Conservation (phyloP, 495 filamentous ascomycete species). For the Arthonia radiata region DNA sequence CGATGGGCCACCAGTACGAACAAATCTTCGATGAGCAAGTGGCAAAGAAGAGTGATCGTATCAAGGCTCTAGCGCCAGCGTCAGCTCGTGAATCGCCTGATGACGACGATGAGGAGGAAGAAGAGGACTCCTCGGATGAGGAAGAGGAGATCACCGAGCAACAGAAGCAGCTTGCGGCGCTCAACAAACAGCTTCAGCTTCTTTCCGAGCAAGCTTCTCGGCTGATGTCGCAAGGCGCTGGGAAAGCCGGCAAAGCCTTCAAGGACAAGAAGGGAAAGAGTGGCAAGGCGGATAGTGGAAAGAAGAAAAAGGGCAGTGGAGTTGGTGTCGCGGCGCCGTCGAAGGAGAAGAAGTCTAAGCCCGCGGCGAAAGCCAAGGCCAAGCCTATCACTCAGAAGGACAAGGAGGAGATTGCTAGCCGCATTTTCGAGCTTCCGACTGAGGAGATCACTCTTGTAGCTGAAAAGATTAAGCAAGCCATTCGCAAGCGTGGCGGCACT, state of each 20-base stretch:
- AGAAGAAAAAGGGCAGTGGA: slow-evolving; percentile 20
- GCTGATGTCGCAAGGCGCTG: slow-evolving; percentile 13
- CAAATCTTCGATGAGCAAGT: slow-evolving; percentile 49
- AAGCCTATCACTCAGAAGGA: slow-evolving; percentile 39
- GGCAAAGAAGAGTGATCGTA: slow-evolving; percentile 46
- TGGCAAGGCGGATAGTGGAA: slow-evolving; percentile 21
- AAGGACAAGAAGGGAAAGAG: slow-evolving; percentile 22
- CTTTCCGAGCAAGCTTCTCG: slow-evolving; percentile 25
- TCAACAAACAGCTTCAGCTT: slow-evolving; percentile 41
- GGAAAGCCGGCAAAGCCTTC: slow-evolving; percentile 12
- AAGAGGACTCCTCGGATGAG: slow-evolving; percentile 40
- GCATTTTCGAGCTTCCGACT: slow-evolving; percentile 49
- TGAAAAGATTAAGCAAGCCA: slow-evolving; percentile 74
- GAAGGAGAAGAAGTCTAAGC: slow-evolving; percentile 24
- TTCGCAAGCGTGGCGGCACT: slow-evolving; percentile 17
- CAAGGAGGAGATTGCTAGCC: slow-evolving; percentile 66
- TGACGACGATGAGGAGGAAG: slow-evolving; percentile 27
- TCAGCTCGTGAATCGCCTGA: slow-evolving; percentile 20
- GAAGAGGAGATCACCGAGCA: slow-evolving; percentile 37
- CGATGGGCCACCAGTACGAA: slow-evolving; percentile 43
- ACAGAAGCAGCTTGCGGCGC: slow-evolving; percentile 36
- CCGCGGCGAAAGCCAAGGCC: too few species aligned
- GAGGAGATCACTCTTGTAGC: slow-evolving; percentile 52
- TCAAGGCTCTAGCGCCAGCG: slow-evolving; percentile 42
- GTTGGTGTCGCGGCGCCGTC: slow-evolving; percentile 9